phyloP scores from a whole-genome alignment of 2,329 filamentous ascomycete species.

The Emergomyces orientalis region DNA sequence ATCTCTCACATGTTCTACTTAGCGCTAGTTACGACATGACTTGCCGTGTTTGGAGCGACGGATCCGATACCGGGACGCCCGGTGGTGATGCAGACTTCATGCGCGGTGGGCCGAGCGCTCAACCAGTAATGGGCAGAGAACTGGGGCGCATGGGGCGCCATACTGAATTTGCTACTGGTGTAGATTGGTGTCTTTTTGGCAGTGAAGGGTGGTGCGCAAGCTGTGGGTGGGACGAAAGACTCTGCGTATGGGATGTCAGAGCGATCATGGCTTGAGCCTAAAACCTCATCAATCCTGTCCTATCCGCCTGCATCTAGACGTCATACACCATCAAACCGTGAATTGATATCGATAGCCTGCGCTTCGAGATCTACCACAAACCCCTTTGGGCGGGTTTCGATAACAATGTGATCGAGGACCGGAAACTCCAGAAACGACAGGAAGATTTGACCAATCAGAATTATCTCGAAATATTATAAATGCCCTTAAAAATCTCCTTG shows the following conservation, averaged over 20 bases:
- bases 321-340: background rate
- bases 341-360: background rate
- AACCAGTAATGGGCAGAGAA: conserved; percentile 52
- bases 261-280: conserved; percentile 44
- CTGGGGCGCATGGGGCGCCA: conserved; percentile 83
- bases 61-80: conserved; percentile 36
- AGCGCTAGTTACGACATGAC: conserved; percentile 98
- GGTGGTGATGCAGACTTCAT: conserved; percentile 31
- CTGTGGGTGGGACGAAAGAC: conserved; percentile 84
- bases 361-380: background rate
- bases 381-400: background rate
- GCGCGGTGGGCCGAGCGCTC: conserved; percentile 32
- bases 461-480: background rate
- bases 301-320: too few relatives aligned
- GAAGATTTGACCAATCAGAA: background rate
- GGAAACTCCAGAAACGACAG: background rate
- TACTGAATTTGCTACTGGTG: conserved; percentile 90
- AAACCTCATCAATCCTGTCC: background rate
- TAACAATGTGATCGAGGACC: background rate
- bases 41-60: conserved; percentile 86
- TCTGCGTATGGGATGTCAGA: conserved; percentile 86
- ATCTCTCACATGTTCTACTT: conserved; percentile 77
- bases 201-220: conserved; percentile 92
- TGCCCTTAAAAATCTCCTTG: background rate
- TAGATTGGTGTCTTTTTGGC: conserved; percentile 97